Percentiles rank a stretch among this genome's conserved stretches.
Evolutionary conservation across 805 yeast genomes (phyloP).

Genomic region (Barnettozyma californica): DNA sequence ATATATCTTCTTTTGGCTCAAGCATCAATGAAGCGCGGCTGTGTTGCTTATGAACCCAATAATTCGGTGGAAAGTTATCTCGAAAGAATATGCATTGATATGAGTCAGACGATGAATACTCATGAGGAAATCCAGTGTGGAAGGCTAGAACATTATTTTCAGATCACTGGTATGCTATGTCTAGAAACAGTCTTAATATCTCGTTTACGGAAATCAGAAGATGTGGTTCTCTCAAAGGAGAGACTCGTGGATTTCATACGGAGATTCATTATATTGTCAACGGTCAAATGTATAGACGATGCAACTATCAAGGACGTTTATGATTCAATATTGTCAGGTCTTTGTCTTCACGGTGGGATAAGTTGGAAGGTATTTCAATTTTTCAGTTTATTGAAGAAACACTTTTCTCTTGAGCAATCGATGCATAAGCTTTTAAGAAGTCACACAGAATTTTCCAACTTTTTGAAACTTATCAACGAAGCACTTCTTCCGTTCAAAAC

Average conservation of each 20-base stretch:
- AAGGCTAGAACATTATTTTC: constrained; percentile 10
- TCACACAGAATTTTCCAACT: not conserved
- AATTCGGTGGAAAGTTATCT: not conserved
- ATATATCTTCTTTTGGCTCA: not conserved
- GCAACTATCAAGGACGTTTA: constrained; percentile 29
- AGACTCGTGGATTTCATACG: constrained; percentile 13
- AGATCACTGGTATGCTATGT: constrained; percentile 10
- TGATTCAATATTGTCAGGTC: constrained; percentile 37
- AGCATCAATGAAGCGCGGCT: not conserved
- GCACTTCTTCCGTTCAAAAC: not conserved
- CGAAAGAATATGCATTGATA: not conserved
- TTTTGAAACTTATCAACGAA: not conserved
- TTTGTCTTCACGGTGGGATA: constrained; percentile 40
- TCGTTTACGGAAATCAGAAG: not conserved
- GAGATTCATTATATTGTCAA: constrained; percentile 14
- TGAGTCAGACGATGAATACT: constrained; percentile 6
- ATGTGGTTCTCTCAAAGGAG: not conserved
- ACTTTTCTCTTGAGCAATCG: constrained; percentile 12
- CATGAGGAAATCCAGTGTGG: constrained; percentile 7
- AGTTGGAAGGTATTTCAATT: constrained; percentile 39
- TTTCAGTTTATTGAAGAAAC: constrained; percentile 33
- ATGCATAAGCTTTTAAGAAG: not conserved
- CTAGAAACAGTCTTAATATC: constrained; percentile 5
- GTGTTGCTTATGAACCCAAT: not conserved
- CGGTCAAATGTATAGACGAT: constrained; percentile 30